A percentile compares a stretch with the other conserved stretches of the same genome.
These are phyloP conservation scores for Epichloe hybrida DNA, from an alignment of 2,329 filamentous ascomycete genomes.

Conservation along the genomic window DNA sequence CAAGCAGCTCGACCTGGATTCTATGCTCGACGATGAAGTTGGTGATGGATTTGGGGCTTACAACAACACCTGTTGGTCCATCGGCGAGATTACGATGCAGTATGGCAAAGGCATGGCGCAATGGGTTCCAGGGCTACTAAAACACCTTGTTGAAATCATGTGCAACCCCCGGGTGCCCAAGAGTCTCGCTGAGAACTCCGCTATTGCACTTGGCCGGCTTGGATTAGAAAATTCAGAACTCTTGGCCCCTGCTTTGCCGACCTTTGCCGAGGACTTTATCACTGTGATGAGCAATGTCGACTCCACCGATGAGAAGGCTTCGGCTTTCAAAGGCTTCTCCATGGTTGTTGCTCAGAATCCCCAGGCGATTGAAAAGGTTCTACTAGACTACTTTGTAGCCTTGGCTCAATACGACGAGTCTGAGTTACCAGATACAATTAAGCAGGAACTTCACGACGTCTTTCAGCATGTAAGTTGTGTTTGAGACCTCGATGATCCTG, in stretches of 20 bases:
- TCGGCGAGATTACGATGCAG: slow-evolving; percentile 80
- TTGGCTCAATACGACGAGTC: slow-evolving; percentile 68
- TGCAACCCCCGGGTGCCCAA: slow-evolving; percentile 74
- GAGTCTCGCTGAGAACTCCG: slow-evolving; percentile 84
- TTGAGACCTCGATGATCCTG: neutral
- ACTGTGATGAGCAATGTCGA: slow-evolving; percentile 71
- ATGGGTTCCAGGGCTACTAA: slow-evolving; percentile 67
- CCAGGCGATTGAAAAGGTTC: slow-evolving; percentile 75
- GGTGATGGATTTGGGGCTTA: slow-evolving; percentile 82
- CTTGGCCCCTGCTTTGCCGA: slow-evolving; percentile 64
- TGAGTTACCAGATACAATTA: slow-evolving; percentile 43
- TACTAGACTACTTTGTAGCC: slow-evolving; percentile 68
- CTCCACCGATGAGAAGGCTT: slow-evolving; percentile 85
- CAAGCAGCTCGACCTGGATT: slow-evolving; percentile 72
- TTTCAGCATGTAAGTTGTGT: slow-evolving; percentile 57
- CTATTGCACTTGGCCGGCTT: slow-evolving; percentile 78
- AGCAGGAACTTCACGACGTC: slow-evolving; percentile 52
- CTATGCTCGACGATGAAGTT: slow-evolving; percentile 62
- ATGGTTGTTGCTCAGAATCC: slow-evolving; percentile 76
- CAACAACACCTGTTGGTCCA: slow-evolving; percentile 97
- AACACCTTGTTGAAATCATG: slow-evolving; percentile 68
- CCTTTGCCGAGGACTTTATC: slow-evolving; percentile 73
- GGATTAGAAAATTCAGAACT: slow-evolving; percentile 66
- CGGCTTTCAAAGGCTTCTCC: slow-evolving; percentile 83
- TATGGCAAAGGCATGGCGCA: slow-evolving; percentile 61